Percentiles rank a stretch among this genome's conserved stretches.
phyloP scores from a whole-genome alignment of 169 alveolate genomes.

The Plasmodium gonderi region DNA sequence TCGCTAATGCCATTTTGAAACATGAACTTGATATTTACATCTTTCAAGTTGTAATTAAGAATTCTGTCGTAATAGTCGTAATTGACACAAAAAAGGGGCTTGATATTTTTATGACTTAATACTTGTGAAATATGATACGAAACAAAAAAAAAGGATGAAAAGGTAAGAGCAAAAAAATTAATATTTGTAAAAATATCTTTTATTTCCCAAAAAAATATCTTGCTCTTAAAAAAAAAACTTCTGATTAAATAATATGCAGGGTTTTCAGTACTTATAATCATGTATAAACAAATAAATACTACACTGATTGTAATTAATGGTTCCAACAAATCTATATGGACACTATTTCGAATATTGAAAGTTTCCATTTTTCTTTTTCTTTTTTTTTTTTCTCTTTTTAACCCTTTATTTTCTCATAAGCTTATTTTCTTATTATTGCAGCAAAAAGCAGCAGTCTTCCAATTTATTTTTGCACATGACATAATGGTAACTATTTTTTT shows the following conservation, averaged over 20 bases:
- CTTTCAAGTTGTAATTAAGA: conserved; percentile 19
- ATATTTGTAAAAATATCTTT: conserved; percentile 58
- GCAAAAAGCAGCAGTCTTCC: background rate
- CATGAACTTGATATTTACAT: conserved; percentile 1
- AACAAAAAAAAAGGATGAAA: conserved; percentile 64
- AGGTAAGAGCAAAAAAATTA: conserved; percentile 49
- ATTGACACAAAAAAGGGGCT: conserved; percentile 51
- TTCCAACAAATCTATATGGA: conserved; percentile 22
- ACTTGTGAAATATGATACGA: conserved; percentile 32
- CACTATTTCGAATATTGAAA: conserved; percentile 4
- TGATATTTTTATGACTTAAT: conserved; percentile 29
- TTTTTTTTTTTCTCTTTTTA: background rate
- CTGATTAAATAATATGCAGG: conserved; percentile 44
- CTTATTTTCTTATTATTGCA: background rate
- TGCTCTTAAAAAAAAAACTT: conserved; percentile 20
- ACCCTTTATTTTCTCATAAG: background rate
- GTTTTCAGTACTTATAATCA: conserved; percentile 43
- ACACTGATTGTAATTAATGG: conserved; percentile 54
- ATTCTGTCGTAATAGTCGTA: conserved; percentile 37
- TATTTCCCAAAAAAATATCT: conserved; percentile 44
- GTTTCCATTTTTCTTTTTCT: conserved; percentile 16
- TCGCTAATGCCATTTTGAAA: conserved; percentile 65
- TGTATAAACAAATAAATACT: conserved; percentile 48
- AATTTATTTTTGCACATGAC: background rate
- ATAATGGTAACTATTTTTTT: background rate